phyloP scores from a whole-genome alignment of 208 protist genomes.

The Naegleria lovaniensis region DNA sequence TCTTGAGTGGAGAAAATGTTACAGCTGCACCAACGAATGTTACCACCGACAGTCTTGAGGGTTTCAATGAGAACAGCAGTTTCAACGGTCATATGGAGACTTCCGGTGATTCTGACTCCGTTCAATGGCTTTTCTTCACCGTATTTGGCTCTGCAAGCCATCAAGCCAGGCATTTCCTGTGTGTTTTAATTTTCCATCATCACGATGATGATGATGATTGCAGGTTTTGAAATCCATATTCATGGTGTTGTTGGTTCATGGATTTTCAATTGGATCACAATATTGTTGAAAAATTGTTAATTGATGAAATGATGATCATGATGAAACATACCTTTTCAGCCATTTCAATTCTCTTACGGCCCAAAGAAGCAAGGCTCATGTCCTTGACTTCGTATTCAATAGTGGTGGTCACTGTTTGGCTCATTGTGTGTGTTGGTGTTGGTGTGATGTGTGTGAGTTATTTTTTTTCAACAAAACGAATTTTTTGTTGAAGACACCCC shows the following conservation, averaged over 20 bases:
- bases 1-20: conserved; percentile 99
- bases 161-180: conserved; percentile 98
- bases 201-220: too few species aligned
- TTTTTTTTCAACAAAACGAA: conserved; percentile 4
- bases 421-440: conserved; percentile 6
- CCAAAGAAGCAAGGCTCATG: conserved; percentile 90
- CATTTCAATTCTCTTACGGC: conserved; percentile 93
- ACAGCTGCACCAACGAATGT: conserved; percentile 92
- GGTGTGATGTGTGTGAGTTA: neutral
- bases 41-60: conserved; percentile 89
- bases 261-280: neutral
- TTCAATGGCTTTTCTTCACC: conserved; percentile 81
- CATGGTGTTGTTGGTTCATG: neutral
- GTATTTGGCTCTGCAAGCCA: conserved; percentile 75
- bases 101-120: conserved; percentile 94
- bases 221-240: too few species aligned
- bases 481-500: neutral
- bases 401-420: neutral
- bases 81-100: conserved; percentile 99
- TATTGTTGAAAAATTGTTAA: too few species aligned
- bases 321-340: conserved; percentile 77
- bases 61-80: conserved; percentile 99
- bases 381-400: conserved; percentile 89
- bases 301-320: neutral
- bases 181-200: too few species aligned